phyloP scores from a whole-genome alignment of 805 yeast genomes.

The Ogataea ramenticola region DNA sequence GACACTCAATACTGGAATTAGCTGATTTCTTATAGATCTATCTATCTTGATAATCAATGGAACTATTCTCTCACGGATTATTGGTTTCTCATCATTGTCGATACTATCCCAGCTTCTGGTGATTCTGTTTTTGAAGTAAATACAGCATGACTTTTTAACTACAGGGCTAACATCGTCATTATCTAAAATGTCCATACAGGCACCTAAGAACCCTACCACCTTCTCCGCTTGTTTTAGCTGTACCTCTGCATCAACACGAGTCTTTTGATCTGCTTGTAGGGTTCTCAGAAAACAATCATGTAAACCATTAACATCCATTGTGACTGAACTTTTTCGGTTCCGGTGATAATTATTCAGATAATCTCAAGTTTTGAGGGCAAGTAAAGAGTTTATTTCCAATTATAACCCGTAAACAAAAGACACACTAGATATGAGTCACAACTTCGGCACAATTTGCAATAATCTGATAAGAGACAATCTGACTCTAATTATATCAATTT shows the following conservation, averaged over 20 bases:
- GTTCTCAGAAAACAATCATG: constrained; percentile 78
- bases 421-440: too few species aligned
- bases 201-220: constrained; percentile 69
- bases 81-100: constrained; percentile 66
- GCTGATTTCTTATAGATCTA: constrained; percentile 37
- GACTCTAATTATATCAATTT: too few species aligned
- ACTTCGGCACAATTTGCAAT: too few species aligned
- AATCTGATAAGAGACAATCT: too few species aligned
- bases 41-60: constrained; percentile 49
- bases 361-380: too few species aligned
- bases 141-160: constrained; percentile 73
- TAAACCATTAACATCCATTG: constrained; percentile 65
- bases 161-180: constrained; percentile 44
- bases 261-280: constrained; percentile 53
- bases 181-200: constrained; percentile 69
- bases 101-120: constrained; percentile 58
- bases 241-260: constrained; percentile 63
- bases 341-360: too few species aligned
- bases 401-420: too few species aligned
- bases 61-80: constrained; percentile 61
- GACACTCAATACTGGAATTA: constrained; percentile 42
- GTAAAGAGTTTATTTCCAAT: too few species aligned
- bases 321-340: neutral
- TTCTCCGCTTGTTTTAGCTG: constrained; percentile 52
- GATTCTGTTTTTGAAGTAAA: constrained; percentile 77